These are phyloP conservation scores for Gastrodia elata DNA, from an alignment of 106 monocot genomes.

Conservation along the genomic window DNA sequence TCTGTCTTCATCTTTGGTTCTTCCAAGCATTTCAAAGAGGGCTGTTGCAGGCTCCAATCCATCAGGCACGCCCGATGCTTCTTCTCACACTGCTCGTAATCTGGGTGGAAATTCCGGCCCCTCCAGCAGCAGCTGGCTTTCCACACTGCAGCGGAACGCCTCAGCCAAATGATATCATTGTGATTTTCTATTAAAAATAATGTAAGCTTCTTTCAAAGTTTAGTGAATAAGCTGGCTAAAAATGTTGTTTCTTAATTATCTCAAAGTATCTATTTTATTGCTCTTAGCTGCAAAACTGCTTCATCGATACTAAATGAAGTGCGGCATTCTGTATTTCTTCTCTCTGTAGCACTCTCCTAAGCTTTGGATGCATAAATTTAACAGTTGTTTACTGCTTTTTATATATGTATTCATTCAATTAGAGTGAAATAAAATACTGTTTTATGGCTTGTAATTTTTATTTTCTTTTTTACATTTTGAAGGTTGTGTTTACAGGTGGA, in stretches of 20 bases:
- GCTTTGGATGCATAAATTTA: too few relatives aligned
- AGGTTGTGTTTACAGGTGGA: slow-evolving; percentile 22
- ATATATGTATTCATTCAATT: slow-evolving; percentile 13
- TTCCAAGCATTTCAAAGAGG: slow-evolving; percentile 28
- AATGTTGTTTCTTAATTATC: not conserved
- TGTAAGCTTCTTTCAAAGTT: not conserved
- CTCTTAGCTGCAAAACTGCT: slow-evolving; percentile 6
- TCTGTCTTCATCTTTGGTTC: slow-evolving; percentile 26
- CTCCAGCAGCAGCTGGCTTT: slow-evolving; percentile 44
- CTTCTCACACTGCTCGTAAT: slow-evolving; percentile 21
- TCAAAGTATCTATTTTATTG: not conserved
- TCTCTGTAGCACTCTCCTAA: too few relatives aligned
- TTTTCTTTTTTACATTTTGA: slow-evolving; percentile 13
- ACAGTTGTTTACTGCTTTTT: slow-evolving; percentile 11
- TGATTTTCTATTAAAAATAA: not conserved
- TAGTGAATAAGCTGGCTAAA: not conserved
- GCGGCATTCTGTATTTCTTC: slow-evolving; percentile 19
- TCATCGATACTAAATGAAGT: slow-evolving; percentile 15
- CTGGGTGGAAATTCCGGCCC: slow-evolving; percentile 28
- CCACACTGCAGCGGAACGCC: slow-evolving; percentile 48
- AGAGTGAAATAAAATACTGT: slow-evolving; percentile 12
- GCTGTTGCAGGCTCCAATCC: slow-evolving; percentile 28
- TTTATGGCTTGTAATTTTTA: slow-evolving; percentile 18
- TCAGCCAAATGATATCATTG: slow-evolving; percentile 46
- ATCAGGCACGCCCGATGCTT: slow-evolving; percentile 23